Evolutionary conservation across 768 basidiomycete genomes (phyloP), one percentile per base, ranked within the genome.

Genomic region (Tephrocybe sp.): DNA sequence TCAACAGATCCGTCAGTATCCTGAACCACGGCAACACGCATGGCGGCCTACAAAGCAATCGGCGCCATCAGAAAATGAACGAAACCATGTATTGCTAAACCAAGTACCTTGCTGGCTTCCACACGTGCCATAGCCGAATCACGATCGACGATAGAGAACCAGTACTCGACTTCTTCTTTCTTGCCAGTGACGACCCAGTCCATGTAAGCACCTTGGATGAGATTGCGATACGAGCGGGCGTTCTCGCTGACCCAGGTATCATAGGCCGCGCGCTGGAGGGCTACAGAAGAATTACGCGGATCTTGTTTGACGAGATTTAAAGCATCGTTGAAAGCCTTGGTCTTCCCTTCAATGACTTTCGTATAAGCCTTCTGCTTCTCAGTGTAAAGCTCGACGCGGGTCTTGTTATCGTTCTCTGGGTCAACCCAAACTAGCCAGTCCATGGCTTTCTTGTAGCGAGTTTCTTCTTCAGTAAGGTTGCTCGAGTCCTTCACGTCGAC

Each of bases 121-220:
- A 43, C 40, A 6, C 41, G 40, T 2, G 48, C 48, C 48, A 49
- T 42, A 13, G 48, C 48, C 19, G 48, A 42, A 31, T 42, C 48
- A 21, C 42, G 48, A 36, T 49, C 48, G 7, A 49, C 41, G 16
- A 49, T 27, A 11, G 48, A 42, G 41, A 49, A 49, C 41, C 42
- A 49, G 48, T 42, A 43, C 25, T 49, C 48, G 23, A 49, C 48
- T 25, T 49, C 48, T 42, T 49, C 48, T 25, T 43, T 49, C 41
- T 36, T 49, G 2, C 48, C 48, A 27, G 48, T 37, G 41, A 43
- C 42, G 42, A 49, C 48, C 48, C 48, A 43, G 22, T 42, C 48
- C 48, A 49, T 49, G 48, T 49, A 49, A 8, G 48, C 48, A n/a
- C 40, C 41, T 22, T 49, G 41, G 22, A 43, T 43, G 3, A 25